These are phyloP conservation scores for Agaricales sp. DNA, from an alignment of 1,284 basidiomycete genomes.

Conservation along the genomic window DNA sequence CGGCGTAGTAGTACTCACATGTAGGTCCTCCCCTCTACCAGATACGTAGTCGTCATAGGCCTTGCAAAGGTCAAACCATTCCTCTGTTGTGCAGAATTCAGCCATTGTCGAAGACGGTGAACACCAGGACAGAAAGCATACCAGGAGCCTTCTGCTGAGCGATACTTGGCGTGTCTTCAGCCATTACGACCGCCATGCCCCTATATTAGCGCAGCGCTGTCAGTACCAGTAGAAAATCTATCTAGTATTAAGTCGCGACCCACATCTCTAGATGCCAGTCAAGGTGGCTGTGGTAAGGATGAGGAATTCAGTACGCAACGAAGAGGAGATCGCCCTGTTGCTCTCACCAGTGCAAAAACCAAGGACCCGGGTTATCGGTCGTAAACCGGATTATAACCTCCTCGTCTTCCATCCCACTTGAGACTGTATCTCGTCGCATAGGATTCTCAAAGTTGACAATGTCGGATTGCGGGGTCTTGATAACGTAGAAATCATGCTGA, in stretches of 20 bases:
- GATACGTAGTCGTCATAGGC: not conserved
- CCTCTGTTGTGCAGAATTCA: not conserved
- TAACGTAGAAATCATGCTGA: conserved; percentile 21
- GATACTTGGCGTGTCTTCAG: not conserved
- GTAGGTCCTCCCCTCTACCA: not conserved
- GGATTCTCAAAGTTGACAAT: conserved; percentile 21
- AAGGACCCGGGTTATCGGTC: conserved; percentile 20
- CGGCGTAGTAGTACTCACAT: not conserved
- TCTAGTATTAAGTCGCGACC: no score
- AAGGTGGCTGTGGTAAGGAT: conserved; percentile 16
- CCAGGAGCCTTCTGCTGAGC: not conserved
- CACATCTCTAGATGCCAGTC: conserved; percentile 14
- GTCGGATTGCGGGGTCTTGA: conserved; percentile 13
- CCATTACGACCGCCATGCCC: not conserved
- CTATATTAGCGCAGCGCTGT: not conserved
- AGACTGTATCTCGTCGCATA: conserved; percentile 21
- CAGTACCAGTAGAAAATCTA: not conserved
- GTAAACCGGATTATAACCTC: conserved; percentile 20
- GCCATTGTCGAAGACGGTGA: no score
- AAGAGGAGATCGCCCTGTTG: not conserved
- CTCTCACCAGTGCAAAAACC: conserved; percentile 19
- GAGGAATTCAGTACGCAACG: not conserved
- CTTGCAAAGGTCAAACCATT: not conserved
- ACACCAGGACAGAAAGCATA: not conserved
- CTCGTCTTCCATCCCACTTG: conserved; percentile 15